These are phyloP conservation scores for Leccinum variicolor DNA, from an alignment of 768 basidiomycete species.

Conservation along the genomic window DNA sequence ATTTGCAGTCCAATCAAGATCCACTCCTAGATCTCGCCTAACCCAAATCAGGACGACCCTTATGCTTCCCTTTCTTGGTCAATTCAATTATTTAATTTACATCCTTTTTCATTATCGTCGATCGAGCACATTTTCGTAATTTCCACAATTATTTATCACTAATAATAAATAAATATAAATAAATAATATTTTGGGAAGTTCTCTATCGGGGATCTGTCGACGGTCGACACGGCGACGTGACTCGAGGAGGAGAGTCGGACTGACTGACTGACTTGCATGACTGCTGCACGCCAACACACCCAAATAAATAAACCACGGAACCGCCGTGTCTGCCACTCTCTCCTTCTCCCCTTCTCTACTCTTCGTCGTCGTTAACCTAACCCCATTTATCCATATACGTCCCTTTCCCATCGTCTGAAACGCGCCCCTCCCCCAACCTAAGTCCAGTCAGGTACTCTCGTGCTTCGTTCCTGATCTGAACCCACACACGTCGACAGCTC, in stretches of 20 bases:
- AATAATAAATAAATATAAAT: conserved; percentile 8
- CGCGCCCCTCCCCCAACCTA: background rate
- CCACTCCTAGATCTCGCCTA: conserved; percentile 17
- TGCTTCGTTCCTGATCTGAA: conserved; percentile 17
- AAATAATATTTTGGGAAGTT: background rate
- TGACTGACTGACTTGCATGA: background rate
- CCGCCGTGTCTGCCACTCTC: conserved; percentile 11
- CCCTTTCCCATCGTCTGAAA: background rate
- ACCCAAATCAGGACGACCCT: conserved; percentile 18
- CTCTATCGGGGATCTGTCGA: conserved; percentile 1
- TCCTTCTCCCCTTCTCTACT: background rate
- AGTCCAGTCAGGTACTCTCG: background rate
- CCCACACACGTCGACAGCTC: background rate
- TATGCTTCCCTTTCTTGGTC: conserved; percentile 10
- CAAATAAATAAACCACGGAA: conserved; percentile 27
- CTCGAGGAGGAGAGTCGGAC: background rate
- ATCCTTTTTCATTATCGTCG: conserved; percentile 32
- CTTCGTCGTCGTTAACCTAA: background rate
- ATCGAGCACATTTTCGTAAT: conserved; percentile 29
- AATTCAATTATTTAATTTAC: conserved; percentile 35
- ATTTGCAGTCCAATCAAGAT: conserved; percentile 18
- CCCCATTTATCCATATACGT: conserved; percentile 20
- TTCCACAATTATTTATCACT: conserved; percentile 5
- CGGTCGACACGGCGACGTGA: conserved; percentile 12
- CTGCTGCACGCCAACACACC: conserved; percentile 4